Evolutionary conservation across 768 basidiomycete species (phyloP).

Genomic region (Tubosaeta brunneosetosa): DNA sequence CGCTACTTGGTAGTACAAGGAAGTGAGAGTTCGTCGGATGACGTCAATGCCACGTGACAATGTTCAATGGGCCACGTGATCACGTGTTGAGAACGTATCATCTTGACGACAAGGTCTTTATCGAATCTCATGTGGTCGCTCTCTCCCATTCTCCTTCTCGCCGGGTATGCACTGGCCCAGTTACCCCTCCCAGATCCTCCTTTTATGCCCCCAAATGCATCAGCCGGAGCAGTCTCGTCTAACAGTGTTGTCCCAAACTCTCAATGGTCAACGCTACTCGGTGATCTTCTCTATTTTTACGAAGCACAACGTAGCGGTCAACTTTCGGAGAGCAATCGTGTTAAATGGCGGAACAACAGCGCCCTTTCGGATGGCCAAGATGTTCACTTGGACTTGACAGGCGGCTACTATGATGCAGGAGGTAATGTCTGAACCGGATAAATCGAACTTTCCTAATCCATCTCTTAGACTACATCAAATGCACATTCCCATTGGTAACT

Average conservation of each 20-base stretch:
- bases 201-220: slow-evolving; percentile 57
- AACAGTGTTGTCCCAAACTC: slow-evolving; percentile 48
- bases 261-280: slow-evolving; percentile 81
- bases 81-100: slow-evolving; percentile 15
- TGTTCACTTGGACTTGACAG: slow-evolving; percentile 67
- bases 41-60: slow-evolving; percentile 17
- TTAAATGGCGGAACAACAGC: slow-evolving; percentile 85
- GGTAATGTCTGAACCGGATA: slow-evolving; percentile 40
- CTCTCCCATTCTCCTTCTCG: slow-evolving; percentile 15
- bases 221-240: slow-evolving; percentile 51
- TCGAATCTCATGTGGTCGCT: slow-evolving; percentile 18
- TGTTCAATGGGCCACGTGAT: slow-evolving; percentile 18
- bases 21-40: neutral
- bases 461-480: slow-evolving; percentile 76
- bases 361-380: slow-evolving; percentile 72
- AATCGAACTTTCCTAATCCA: neutral
- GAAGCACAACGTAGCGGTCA: slow-evolving; percentile 86
- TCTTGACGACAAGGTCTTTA: neutral
- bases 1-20: too few relatives aligned
- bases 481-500: slow-evolving; percentile 75
- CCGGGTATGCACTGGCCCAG: slow-evolving; percentile 43
- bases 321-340: slow-evolving; percentile 63
- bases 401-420: slow-evolving; percentile 93
- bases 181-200: slow-evolving; percentile 60
- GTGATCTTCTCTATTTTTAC: slow-evolving; percentile 82